Conservation (phyloP, 2,329 filamentous ascomycete genomes). For the Aspergillus caelatus region DNA sequence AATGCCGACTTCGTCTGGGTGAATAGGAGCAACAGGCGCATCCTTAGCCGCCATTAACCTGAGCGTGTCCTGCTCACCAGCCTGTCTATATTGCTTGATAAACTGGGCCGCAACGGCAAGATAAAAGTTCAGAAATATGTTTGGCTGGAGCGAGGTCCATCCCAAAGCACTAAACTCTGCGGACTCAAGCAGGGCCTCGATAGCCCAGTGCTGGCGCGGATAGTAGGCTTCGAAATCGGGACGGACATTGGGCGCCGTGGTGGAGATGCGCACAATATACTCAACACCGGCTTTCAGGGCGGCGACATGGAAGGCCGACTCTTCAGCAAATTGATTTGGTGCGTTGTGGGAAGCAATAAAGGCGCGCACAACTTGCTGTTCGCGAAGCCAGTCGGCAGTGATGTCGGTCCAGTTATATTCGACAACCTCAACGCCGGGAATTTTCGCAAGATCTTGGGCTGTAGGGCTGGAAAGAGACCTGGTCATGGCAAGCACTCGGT, state of each 20-base stretch:
- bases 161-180: constrained; percentile 39
- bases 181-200: constrained; percentile 42
- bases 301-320: constrained; percentile 40
- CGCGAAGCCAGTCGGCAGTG: constrained; percentile 44
- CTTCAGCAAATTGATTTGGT: constrained; percentile 45
- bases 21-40: constrained; percentile 34
- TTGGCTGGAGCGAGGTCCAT: constrained; percentile 48
- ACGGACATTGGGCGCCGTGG: constrained; percentile 39
- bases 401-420: constrained; percentile 44
- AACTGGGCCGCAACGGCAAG: constrained; percentile 30
- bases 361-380: constrained; percentile 37
- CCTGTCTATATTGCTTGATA: constrained; percentile 37
- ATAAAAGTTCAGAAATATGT: constrained; percentile 31
- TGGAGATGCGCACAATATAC: constrained; percentile 50
- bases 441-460: constrained; percentile 29
- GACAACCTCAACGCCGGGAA: constrained; percentile 38
- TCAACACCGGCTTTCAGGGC: constrained; percentile 41
- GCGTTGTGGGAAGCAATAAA: constrained; percentile 46
- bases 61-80: constrained; percentile 34
- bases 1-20: constrained; percentile 38
- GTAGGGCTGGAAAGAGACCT: constrained; percentile 27
- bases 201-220: constrained; percentile 44
- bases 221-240: constrained; percentile 42
- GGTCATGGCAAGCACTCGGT: constrained; percentile 38
- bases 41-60: constrained; percentile 31